Conservation (phyloP, 306 rosid genomes). For the Delonix regia region DNA sequence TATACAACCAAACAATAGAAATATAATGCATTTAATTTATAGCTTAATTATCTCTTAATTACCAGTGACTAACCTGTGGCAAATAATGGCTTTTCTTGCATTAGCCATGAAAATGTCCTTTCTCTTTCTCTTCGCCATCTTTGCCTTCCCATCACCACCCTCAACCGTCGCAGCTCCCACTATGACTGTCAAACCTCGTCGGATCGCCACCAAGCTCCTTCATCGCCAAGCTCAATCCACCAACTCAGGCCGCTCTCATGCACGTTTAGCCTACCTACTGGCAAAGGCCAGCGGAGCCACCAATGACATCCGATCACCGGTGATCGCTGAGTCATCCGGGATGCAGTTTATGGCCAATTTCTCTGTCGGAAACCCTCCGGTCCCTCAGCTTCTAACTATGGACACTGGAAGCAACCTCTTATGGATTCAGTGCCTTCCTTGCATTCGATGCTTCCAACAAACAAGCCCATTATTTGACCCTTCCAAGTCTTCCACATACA, state of each 20-base stretch:
- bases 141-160: background rate
- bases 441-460: constrained; percentile 21
- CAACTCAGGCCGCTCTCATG: background rate
- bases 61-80: background rate
- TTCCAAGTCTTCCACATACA: constrained; percentile 29
- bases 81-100: background rate
- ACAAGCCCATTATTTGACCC: constrained; percentile 22
- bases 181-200: background rate
- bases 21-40: too few relatives aligned
- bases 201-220: background rate
- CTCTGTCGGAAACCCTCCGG: constrained; percentile 33
- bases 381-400: constrained; percentile 26
- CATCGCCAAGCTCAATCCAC: background rate
- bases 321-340: background rate
- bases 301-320: background rate
- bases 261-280: background rate
- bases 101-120: background rate
- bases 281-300: background rate
- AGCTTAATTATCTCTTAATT: too few relatives aligned
- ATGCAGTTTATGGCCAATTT: constrained; percentile 7
- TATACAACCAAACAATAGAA: background rate
- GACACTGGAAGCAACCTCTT: constrained; percentile 34
- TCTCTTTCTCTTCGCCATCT: background rate
- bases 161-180: background rate
- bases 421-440: constrained; percentile 37